Conservation (phyloP, 2,329 filamentous ascomycete genomes). For the Arthroderma sp. region DNA sequence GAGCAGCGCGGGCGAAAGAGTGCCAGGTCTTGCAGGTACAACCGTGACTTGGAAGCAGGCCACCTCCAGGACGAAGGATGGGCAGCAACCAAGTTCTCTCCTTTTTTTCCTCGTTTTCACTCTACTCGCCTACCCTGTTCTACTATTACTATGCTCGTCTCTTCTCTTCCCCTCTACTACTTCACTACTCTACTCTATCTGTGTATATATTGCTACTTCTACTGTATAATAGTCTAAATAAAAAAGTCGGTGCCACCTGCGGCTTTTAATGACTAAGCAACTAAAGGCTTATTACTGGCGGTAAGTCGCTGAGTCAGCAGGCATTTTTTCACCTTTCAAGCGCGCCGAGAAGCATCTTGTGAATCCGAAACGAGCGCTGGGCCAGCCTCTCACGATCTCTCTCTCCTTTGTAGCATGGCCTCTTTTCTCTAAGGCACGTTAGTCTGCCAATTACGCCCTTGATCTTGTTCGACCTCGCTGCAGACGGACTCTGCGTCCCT, state of each 20-base stretch:
- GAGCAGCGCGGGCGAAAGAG: not conserved
- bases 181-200: not conserved
- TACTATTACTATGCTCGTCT: not conserved
- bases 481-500: not conserved
- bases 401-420: not conserved
- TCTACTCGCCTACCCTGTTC: not conserved
- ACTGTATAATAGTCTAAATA: not conserved
- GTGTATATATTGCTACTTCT: not conserved
- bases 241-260: no score
- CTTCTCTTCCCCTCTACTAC: not conserved
- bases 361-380: conserved; percentile 2
- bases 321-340: not conserved
- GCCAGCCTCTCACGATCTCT: not conserved
- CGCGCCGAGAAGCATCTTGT: conserved; percentile 1
- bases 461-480: not conserved
- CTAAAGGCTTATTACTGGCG: not conserved
- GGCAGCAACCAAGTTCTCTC: no score
- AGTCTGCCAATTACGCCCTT: not conserved
- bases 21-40: not conserved
- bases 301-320: not conserved
- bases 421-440: not conserved
- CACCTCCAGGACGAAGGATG: no score
- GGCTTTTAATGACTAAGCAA: not conserved
- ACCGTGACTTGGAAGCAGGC: no score
- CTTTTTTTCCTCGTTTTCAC: no score